These are phyloP conservation scores for Pugionium cornutum DNA, from an alignment of 345 rosid species.

Conservation along the genomic window DNA sequence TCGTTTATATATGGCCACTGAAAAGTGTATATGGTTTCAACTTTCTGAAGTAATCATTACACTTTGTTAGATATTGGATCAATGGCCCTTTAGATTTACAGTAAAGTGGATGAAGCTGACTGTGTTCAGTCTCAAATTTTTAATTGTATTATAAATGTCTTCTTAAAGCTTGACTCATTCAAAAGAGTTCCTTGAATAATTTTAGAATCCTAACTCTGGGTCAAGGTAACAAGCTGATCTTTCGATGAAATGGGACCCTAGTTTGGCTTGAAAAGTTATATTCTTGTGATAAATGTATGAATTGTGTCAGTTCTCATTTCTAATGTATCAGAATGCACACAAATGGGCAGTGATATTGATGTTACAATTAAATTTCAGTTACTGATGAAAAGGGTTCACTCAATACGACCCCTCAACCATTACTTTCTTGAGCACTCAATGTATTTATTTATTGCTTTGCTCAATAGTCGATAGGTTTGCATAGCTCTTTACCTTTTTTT, in stretches of 20 bases:
- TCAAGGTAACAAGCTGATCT: constrained; percentile 8
- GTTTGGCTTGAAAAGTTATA: background rate
- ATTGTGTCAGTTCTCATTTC: background rate
- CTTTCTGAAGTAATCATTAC: constrained; percentile 28
- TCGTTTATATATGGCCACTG: constrained; percentile 4
- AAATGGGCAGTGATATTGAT: background rate
- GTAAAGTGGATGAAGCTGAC: constrained; percentile 30
- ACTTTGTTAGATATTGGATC: constrained; percentile 17
- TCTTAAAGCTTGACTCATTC: constrained; percentile 22
- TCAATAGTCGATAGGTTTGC: background rate
- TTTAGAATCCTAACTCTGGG: constrained; percentile 10
- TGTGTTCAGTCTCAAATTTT: constrained; percentile 16
- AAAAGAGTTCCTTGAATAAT: constrained; percentile 20
- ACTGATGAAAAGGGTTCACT: background rate
- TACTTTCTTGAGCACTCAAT: background rate
- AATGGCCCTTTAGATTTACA: constrained; percentile 21
- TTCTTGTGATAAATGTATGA: background rate
- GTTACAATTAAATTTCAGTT: background rate
- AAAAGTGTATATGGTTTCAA: constrained; percentile 7
- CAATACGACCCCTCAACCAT: background rate
- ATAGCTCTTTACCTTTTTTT: background rate
- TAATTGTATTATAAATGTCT: background rate
- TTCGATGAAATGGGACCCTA: background rate
- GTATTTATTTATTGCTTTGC: background rate
- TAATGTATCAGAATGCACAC: background rate